A percentile compares a stretch with the other conserved stretches of the same genome.
Conservation (phyloP, 1,139 yeast genomes). For the Yamadazyma dushanensis region DNA sequence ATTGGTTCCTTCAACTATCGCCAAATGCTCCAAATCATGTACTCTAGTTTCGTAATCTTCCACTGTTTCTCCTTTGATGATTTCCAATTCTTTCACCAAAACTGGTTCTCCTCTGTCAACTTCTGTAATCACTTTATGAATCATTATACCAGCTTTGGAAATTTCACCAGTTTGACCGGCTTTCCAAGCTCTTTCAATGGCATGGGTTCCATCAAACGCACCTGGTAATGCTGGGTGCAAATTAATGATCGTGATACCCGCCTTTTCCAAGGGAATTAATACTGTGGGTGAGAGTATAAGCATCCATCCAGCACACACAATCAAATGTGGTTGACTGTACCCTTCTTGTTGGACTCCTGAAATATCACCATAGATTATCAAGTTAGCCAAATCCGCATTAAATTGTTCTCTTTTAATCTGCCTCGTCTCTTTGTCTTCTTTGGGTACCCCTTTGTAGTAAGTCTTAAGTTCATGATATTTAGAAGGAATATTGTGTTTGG, state of each 20-base stretch:
- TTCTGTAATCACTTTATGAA: slow-evolving; percentile 89
- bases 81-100: slow-evolving; percentile 72
- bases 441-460: slow-evolving; percentile 76
- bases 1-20: slow-evolving; percentile 88
- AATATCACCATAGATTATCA: slow-evolving; percentile 52
- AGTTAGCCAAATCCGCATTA: slow-evolving; percentile 73
- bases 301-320: slow-evolving; percentile 99
- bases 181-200: slow-evolving; percentile 93
- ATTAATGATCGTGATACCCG: slow-evolving; percentile 76
- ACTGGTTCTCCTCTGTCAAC: slow-evolving; percentile 94
- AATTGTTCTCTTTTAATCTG: slow-evolving; percentile 62
- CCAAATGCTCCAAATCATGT: slow-evolving; percentile 82
- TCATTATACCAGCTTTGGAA: slow-evolving; percentile 90
- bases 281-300: slow-evolving; percentile 80
- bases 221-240: slow-evolving; percentile 97
- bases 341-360: slow-evolving; percentile 26
- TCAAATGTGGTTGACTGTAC: slow-evolving; percentile 66
- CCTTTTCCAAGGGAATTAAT: slow-evolving; percentile 61
- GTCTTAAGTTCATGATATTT: slow-evolving; percentile 66
- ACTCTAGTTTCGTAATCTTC: slow-evolving; percentile 82
- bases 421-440: slow-evolving; percentile 58
- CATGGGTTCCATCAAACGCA: slow-evolving; percentile 94
- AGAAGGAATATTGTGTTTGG: slow-evolving; percentile 64
- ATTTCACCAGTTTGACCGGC: slow-evolving; percentile 85
- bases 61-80: slow-evolving; percentile 68